Evolutionary conservation across 345 rosid species (phyloP), one percentile per base, ranked within the genome.

Genomic region (Arabidopsis thaliana): DNA sequence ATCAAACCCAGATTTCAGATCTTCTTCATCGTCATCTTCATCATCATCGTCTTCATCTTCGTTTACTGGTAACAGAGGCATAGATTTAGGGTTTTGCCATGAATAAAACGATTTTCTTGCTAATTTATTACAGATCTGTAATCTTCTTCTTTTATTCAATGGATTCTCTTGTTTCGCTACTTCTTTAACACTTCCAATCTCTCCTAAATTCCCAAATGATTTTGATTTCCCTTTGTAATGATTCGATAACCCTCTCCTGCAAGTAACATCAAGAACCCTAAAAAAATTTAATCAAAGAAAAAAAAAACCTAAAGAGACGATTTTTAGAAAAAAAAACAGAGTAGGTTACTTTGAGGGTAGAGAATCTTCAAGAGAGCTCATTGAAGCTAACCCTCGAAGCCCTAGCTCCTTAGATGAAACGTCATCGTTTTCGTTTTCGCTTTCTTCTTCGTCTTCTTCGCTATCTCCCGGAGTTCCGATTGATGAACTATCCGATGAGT

Each of bases 161-260:
- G 93, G 89, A 63, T 89, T 90, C 84, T 93, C 98, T 61, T 81
- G 79, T 68, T 93, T 93, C 46, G 79, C 82, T 76, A 93, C 78
- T 63, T 93, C 96, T 77, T 86, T 86, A 10, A 85, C 89, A 40
- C 79, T 75, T 33, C 65, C 82, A 73, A 82, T 82, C 42, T 89
- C 97, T 38, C 87, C 53, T 22, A 93, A 67, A 72, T 88, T 89
- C 13, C 80, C 85, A 71, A 93, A 93, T 12, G 98, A 93, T 72
- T 91, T 93, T 8, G 98, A 93, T 82, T 88, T 93, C 23, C 98
- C 98, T 1, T 83, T 45, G 66, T 82, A 91, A 60, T 93, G 93
- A 85, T 82, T 89, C 33, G 98, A 93, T 55, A 93, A 72, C 13
- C 98, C 97, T 71, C 89, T 87, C 83, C 98, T 93, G 82, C 65